Evolutionary conservation across 176 grass and related monocot genomes (phyloP), one percentile per base, ranked within the genome.

Genomic region (Bolboschoenus planiculmis): DNA sequence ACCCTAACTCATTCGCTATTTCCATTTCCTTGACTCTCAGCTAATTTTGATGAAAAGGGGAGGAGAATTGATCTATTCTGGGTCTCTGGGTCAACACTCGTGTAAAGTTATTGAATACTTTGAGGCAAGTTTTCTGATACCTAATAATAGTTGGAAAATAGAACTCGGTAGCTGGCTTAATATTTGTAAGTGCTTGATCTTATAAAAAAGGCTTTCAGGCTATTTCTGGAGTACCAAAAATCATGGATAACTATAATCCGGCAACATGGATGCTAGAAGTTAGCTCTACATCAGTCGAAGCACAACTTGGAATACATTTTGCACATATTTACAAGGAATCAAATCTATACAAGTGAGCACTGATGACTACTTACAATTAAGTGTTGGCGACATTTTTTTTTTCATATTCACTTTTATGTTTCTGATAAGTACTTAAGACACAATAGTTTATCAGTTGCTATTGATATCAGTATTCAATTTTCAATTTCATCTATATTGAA

Each of bases 1-100:
- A 29, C 21, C 57, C 18, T 46, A 35, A 53, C 34, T 84, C 13
- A 23, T 36, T 80, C 42, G 7, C 66, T 31, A 85, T 78, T 39
- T 88, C 54, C 37, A 44, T 83, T 40, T 79, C 53, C 35, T 31
- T 27, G 37, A 79, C 39, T 60, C 78, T 30, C 64, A 97, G 94
- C 33, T 97, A 20, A 78, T 97, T 87, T 58, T 97, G 26, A 93
- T 97, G 91, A 97, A 90, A 93, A 93, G 87, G 44, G 94, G 94
- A 65, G 94, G 94, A 85, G 56, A 97, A 39, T 85, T 97, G 63
- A 97, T 93, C 39, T 97, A 97, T 47, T 79, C 84, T n/a, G 94
- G 94, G 33, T 64, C 85, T 2, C 72, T 93, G 73, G 94, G 94
- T 78, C 54, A 77, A 30, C 86, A 91, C 36, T 97, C 94, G 0